Evolutionary conservation across 768 basidiomycete genomes (phyloP).

Genomic region (Multifurca ochricompacta): DNA sequence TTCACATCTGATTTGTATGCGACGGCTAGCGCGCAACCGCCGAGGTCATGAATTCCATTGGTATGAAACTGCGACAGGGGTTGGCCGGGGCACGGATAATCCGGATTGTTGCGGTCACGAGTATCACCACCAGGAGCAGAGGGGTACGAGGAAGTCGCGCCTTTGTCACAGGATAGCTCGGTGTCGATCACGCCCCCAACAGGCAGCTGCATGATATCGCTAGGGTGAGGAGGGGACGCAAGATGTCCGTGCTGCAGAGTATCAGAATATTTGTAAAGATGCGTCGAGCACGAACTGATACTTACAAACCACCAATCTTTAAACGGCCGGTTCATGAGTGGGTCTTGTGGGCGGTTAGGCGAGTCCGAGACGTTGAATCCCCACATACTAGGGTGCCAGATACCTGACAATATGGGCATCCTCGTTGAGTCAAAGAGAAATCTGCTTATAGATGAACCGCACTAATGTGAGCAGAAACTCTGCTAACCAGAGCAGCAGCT

Average conservation of each 20-base stretch:
- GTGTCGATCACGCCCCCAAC: slow-evolving; percentile 23
- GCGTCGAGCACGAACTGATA: background rate
- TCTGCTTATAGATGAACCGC: background rate
- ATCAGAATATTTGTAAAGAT: background rate
- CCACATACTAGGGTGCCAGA: slow-evolving; percentile 32
- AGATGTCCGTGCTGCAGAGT: slow-evolving; percentile 27
- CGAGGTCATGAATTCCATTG: slow-evolving; percentile 26
- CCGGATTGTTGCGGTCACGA: slow-evolving; percentile 13
- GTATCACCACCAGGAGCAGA: slow-evolving; percentile 24
- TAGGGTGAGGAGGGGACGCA: slow-evolving; percentile 26
- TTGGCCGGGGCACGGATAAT: slow-evolving; percentile 24
- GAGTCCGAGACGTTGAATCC: slow-evolving; percentile 33
- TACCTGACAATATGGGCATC: slow-evolving; percentile 16
- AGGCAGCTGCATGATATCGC: slow-evolving; percentile 29
- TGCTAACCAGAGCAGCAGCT: background rate
- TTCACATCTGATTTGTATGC: slow-evolving; percentile 35
- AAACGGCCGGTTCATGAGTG: slow-evolving; percentile 28
- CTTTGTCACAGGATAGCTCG: slow-evolving; percentile 31
- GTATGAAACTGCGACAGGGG: slow-evolving; percentile 27
- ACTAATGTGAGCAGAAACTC: slow-evolving; percentile 4
- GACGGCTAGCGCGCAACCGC: slow-evolving; percentile 36
- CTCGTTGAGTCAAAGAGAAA: background rate
- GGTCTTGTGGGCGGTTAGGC: slow-evolving; percentile 33
- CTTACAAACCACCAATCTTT: slow-evolving; percentile 32
- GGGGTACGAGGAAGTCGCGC: slow-evolving; percentile 24